phyloP scores from a whole-genome alignment of 352 stramenopile species.

The Peronospora belbahrii region DNA sequence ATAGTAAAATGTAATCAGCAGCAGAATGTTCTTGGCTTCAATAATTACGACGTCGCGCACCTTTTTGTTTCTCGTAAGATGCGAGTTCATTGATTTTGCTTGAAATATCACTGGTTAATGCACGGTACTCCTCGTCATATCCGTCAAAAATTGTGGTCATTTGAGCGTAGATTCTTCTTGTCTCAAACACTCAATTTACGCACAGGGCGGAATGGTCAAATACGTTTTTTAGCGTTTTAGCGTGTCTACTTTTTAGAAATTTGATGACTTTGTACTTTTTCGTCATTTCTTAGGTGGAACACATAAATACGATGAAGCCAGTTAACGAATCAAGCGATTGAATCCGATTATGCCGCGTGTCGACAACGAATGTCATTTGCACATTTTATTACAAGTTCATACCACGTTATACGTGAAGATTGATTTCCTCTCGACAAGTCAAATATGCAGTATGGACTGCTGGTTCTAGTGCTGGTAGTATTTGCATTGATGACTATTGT shows the following conservation, averaged over 20 bases:
- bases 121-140: conserved; percentile 85
- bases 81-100: conserved; percentile 85
- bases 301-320: not conserved
- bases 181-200: not conserved
- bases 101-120: conserved; percentile 79
- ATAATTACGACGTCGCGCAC: too few species aligned
- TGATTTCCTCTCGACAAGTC: too few species aligned
- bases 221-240: too few species aligned
- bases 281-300: conserved; percentile 9
- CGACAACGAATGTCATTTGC: conserved; percentile 1
- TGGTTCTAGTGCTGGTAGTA: conserved; percentile 41
- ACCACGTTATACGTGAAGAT: not conserved
- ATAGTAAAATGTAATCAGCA: not conserved
- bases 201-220: not conserved
- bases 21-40: too few species aligned
- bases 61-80: conserved; percentile 78
- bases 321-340: not conserved
- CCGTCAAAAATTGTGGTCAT: conserved; percentile 88
- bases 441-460: conserved; percentile 35
- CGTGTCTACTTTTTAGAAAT: too few species aligned
- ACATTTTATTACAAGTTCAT: not conserved
- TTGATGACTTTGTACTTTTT: conserved; percentile 16
- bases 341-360: conserved; percentile 5
- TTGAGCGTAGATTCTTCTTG: conserved; percentile 6
- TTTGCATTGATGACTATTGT: conserved; percentile 36